Evolutionary conservation across 192 early-diverging fungal species (phyloP), one percentile per base, ranked within the genome.

Genomic region (Coemansia sp.): DNA sequence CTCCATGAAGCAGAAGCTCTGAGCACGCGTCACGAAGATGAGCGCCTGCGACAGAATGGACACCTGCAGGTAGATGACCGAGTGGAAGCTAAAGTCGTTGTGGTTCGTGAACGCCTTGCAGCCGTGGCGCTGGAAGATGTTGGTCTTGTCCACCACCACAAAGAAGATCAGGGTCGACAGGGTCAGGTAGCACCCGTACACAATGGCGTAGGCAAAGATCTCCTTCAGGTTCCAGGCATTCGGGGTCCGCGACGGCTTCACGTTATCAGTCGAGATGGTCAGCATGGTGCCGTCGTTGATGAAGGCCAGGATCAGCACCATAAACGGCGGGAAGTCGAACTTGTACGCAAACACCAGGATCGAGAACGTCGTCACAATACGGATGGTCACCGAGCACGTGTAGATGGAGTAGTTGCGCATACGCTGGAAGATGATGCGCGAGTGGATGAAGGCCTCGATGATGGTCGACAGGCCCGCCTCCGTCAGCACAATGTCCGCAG

Each of bases 341-440:
- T 85, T 74, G 77, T 79, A 90, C 38, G 81, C 86, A 58, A 91
- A 84, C 57, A 75, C 72, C 55, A 85, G 68, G 43, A 88, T 69
- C 27, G 82, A 70, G 64, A 88, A 85, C 14, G 79, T 79, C 26
- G 84, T 78, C 30, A 88, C 82, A 38, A 88, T 64, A 79, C 82
- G 82, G 55, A 92, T 85, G 20, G 90, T 85, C 51, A 90, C 85
- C 19, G 90, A 84, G 80, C 89, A 90, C 48, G 87, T 90, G 76
- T 94, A 94, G 65, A 91, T 82, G 46, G 87, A 80, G 74, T 91
- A 91, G 60, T 83, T 85, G 60, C 85, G 81, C 92, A 95, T 95
- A 58, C 92, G 89, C 75, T 95, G 92, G 84, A 95, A 95, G 68
- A 95, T 95, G 45, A 87, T 82, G 54, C 92, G 86, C 53, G 88